Evolutionary conservation across 805 yeast genomes (phyloP).

Genomic region (Candida anglica): DNA sequence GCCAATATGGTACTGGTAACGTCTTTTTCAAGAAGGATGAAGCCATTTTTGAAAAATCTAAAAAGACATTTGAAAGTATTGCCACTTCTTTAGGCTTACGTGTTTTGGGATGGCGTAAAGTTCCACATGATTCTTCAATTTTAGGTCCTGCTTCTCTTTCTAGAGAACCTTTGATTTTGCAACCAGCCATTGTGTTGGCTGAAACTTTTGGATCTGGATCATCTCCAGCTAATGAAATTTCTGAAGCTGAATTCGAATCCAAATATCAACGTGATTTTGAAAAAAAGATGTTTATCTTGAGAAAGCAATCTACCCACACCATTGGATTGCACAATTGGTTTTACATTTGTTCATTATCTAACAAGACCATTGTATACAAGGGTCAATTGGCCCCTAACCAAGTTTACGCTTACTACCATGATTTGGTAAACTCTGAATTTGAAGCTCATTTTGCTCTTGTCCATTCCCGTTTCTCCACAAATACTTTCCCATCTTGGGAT

Average conservation of each 20-base stretch:
- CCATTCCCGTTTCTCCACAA: slow-evolving; percentile 95
- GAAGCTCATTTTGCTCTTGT: slow-evolving; percentile 95
- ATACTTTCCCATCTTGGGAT: slow-evolving; percentile 99
- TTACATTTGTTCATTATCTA: slow-evolving; percentile 88
- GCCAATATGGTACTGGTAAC: slow-evolving; percentile 95
- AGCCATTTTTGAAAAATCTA: slow-evolving; percentile 63
- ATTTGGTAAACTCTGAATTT: slow-evolving; percentile 83
- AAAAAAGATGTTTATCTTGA: slow-evolving; percentile 75
- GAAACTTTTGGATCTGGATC: slow-evolving; percentile 20
- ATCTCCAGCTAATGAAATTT: slow-evolving; percentile 27
- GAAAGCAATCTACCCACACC: slow-evolving; percentile 86
- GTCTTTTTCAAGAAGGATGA: slow-evolving; percentile 88
- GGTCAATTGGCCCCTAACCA: slow-evolving; percentile 97
- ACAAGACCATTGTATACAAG: slow-evolving; percentile 89
- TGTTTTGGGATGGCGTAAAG: slow-evolving; percentile 92
- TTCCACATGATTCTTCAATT: slow-evolving; percentile 91
- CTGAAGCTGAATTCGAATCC: slow-evolving; percentile 51
- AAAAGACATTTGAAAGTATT: slow-evolving; percentile 73
- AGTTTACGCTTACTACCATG: slow-evolving; percentile 92
- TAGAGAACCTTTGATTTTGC: slow-evolving; percentile 86
- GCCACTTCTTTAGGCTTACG: slow-evolving; percentile 73
- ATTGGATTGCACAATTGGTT: slow-evolving; percentile 97
- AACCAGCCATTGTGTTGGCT: slow-evolving; percentile 81
- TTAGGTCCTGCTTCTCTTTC: slow-evolving; percentile 93
- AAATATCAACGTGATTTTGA: slow-evolving; percentile 66